Evolutionary conservation across 306 rosid species (phyloP), one percentile per base, ranked within the genome.

Genomic region (Geum urbanum): DNA sequence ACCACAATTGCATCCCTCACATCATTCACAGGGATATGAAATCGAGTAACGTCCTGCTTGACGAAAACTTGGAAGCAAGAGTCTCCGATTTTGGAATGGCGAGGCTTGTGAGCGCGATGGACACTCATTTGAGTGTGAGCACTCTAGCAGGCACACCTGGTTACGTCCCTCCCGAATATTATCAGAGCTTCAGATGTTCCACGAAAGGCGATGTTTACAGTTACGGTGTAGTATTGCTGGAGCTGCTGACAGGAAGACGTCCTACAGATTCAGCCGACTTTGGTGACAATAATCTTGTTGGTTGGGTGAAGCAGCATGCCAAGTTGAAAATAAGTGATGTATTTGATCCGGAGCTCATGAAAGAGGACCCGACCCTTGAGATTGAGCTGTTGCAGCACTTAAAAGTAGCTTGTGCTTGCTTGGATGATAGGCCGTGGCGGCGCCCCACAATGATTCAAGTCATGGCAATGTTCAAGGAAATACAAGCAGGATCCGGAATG

Each of bases 71-170:
- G 48, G 99, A 94, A 76, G 96, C 99, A 7, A 83, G 99, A 60
- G 99, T 94, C 68, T 94, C 99, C 0, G 98, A 94, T 85, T 94
- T 94, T 67, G 98, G 98, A 46, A 94, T 94, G 98, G 98, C 98
- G 0, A 85, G 98, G 84, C 86, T 88, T 3, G 84, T 94, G 98
- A 94, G 95, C 74, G 96, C 92, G 24, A 83, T 88, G 98, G 98
- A 94, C 77, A 94, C 98, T 5, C 98, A 94, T 84, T 79, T 94
- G 78, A 94, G 98, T 35, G 98, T 94, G 35, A 90, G 97, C 89
- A 94, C 98, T 14, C 72, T 94, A 40, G 98, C 99, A 0, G 99
- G 99, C 14, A 94, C 99, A 0, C 99, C 98, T 0, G 99, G 99
- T 14, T 94, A 94, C 44, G 98, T 94, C 58, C 98, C 98, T 63